Evolutionary conservation across 139 green algal species (phyloP).

Genomic region (Pseudopediastrum boryanum): DNA sequence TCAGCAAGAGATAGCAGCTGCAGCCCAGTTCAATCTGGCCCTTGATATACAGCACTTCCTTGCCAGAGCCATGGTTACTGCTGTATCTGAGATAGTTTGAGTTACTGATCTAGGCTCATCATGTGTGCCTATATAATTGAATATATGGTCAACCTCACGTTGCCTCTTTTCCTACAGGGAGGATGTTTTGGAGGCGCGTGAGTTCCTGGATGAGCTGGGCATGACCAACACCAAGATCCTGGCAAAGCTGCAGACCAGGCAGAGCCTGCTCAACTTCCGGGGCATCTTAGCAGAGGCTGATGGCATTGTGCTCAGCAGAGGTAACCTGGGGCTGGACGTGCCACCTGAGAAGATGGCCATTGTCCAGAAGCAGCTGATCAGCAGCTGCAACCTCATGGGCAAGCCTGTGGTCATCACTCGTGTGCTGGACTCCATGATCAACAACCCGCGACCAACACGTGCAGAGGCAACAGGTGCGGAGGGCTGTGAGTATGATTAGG

Average conservation of each 20-base stretch:
- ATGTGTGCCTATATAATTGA: no score
- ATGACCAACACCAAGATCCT: conserved; percentile 76
- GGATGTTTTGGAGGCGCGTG: conserved; percentile 76
- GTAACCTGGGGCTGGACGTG: conserved; percentile 91
- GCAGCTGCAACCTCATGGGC: conserved; percentile 83
- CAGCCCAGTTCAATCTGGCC: no score
- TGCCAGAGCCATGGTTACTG: no score
- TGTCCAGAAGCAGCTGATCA: conserved; percentile 38
- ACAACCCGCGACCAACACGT: conserved; percentile 82
- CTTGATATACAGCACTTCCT: no score
- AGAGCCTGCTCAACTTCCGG: conserved; percentile 73
- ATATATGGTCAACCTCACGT: no score
- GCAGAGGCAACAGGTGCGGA: conserved; percentile 82
- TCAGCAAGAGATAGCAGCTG: no score
- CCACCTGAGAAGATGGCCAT: conserved; percentile 87
- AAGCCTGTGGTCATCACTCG: conserved; percentile 89
- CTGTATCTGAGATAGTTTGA: no score
- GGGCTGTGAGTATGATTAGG: no score
- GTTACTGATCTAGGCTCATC: no score
- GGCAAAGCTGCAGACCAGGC: conserved; percentile 80
- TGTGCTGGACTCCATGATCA: conserved; percentile 92
- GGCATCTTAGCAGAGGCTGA: conserved; percentile 77
- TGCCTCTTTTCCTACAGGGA: conserved; percentile 38
- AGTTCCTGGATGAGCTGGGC: conserved; percentile 75
- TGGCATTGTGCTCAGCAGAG: conserved; percentile 85